Percentiles rank a stretch among this genome's conserved stretches.
phyloP scores from a whole-genome alignment of 768 basidiomycete genomes.

The Phlegmacium glaucopus region DNA sequence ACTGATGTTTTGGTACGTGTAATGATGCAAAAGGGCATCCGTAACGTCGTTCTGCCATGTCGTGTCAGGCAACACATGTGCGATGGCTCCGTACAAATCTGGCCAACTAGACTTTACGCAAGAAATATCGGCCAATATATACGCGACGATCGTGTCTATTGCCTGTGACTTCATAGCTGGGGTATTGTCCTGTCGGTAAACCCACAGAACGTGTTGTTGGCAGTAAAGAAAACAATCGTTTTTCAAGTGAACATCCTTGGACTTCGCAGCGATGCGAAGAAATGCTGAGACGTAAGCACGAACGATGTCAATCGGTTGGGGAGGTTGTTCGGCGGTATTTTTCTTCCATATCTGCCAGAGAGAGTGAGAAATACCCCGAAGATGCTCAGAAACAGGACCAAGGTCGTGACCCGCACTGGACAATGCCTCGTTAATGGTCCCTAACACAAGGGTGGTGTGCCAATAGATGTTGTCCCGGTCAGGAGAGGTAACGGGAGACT shows the following conservation, averaged over 20 bases:
- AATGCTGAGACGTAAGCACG: conserved; percentile 40
- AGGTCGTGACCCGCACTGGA: conserved; percentile 1
- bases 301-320: conserved; percentile 22
- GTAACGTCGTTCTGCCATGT: conserved; percentile 27
- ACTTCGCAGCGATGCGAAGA: conserved; percentile 39
- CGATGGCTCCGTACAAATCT: conserved; percentile 28
- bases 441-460: conserved; percentile 40
- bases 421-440: conserved; percentile 31
- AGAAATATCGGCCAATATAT: conserved; percentile 26
- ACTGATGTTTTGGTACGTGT: conserved; percentile 2
- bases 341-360: conserved; percentile 42
- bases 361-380: conserved; percentile 25
- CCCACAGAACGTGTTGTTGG: conserved; percentile 25
- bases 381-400: background rate
- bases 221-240: conserved; percentile 34
- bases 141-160: conserved; percentile 31
- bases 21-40: conserved; percentile 12
- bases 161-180: conserved; percentile 21
- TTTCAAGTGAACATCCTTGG: conserved; percentile 34
- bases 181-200: conserved; percentile 8
- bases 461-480: conserved; percentile 24
- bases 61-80: conserved; percentile 16
- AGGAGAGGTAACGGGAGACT: background rate
- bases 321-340: conserved; percentile 3
- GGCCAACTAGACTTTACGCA: conserved; percentile 25